phyloP scores from a whole-genome alignment of 2,329 filamentous ascomycete genomes.

The Beauveria brongniartii region DNA sequence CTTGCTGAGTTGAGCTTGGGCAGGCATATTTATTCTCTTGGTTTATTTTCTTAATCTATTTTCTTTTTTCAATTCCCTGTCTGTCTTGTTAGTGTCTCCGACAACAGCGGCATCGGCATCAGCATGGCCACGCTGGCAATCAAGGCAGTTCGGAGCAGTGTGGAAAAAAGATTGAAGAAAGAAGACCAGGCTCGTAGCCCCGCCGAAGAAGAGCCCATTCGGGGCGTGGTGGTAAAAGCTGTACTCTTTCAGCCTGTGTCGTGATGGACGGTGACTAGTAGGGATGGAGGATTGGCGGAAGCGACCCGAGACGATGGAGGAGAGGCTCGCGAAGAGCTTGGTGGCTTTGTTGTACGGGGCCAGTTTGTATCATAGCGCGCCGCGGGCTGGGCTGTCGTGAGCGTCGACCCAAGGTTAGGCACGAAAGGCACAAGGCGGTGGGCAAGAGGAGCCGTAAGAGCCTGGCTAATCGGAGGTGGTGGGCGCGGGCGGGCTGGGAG shows the following conservation, averaged over 20 bases:
- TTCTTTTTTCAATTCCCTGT: background rate
- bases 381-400: conserved; percentile 7
- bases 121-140: background rate
- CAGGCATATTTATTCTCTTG: conserved; percentile 2
- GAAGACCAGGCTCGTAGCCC: background rate
- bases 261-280: conserved; percentile 5
- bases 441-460: conserved; percentile 5
- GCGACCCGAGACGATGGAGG: conserved; percentile 9
- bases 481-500: background rate
- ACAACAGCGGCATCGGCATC: conserved; percentile 2
- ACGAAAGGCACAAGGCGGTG: conserved; percentile 10
- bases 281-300: conserved; percentile 8
- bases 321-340: conserved; percentile 1
- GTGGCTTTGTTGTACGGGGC: conserved; percentile 5
- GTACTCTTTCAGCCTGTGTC: background rate
- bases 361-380: conserved; percentile 8
- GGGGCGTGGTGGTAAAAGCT: background rate
- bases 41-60: background rate
- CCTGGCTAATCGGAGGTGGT: background rate
- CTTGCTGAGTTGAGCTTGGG: conserved; percentile 1
- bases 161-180: background rate
- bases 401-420: conserved; percentile 11
- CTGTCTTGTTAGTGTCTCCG: background rate
- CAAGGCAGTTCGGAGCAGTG: background rate
- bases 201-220: background rate